phyloP scores from a whole-genome alignment of 2,329 filamentous ascomycete species.

The Chaetothyriales sp. region DNA sequence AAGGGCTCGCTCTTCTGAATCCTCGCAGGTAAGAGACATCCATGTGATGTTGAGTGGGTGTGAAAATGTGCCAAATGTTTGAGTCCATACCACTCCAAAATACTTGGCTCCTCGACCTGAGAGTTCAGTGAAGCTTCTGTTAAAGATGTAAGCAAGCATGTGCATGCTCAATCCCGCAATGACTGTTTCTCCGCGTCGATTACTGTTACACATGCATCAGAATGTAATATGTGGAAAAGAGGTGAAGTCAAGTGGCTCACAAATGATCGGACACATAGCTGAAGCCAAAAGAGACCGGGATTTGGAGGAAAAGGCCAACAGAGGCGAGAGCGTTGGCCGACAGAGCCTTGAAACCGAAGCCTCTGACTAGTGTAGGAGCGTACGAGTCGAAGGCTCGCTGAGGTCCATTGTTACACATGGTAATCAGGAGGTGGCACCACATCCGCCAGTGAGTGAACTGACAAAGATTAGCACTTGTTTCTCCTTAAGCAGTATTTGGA shows the following conservation, averaged over 20 bases:
- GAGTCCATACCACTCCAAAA: constrained; percentile 44
- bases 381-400: constrained; percentile 37
- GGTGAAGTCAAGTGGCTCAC: constrained; percentile 23
- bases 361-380: constrained; percentile 40
- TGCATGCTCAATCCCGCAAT: constrained; percentile 36
- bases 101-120: constrained; percentile 32
- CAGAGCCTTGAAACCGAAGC: constrained; percentile 38
- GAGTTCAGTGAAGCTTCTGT: constrained; percentile 39
- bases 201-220: constrained; percentile 19
- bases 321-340: constrained; percentile 41
- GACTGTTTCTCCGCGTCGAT: constrained; percentile 40
- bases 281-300: constrained; percentile 39
- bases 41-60: constrained; percentile 48
- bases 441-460: constrained; percentile 39
- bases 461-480: not conserved
- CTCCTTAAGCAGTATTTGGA: constrained; percentile 16
- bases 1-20: constrained; percentile 45
- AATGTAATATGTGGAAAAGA: not conserved
- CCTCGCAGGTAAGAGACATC: constrained; percentile 43
- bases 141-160: constrained; percentile 41
- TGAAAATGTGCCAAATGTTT: constrained; percentile 34
- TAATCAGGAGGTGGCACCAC: constrained; percentile 40
- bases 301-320: constrained; percentile 41
- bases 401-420: constrained; percentile 36
- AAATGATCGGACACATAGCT: constrained; percentile 41